phyloP scores from a whole-genome alignment of 169 alveolate species.

The Eimeria necatrix region DNA sequence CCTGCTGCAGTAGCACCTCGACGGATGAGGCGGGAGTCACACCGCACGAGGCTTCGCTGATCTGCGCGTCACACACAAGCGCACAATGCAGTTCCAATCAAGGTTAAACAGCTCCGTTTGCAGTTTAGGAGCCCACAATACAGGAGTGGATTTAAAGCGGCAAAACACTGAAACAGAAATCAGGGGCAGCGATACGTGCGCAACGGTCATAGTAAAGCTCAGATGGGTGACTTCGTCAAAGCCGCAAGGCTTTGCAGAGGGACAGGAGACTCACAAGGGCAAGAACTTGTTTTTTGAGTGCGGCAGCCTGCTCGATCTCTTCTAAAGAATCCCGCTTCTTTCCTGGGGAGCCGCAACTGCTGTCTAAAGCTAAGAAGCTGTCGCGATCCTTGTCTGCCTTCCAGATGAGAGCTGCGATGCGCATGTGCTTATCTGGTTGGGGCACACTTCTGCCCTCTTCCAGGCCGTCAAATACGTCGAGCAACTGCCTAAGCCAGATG shows the following conservation, averaged over 20 bases:
- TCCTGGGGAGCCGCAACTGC: background rate
- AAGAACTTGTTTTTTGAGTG: slow-evolving; percentile 37
- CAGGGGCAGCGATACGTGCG: too few species aligned
- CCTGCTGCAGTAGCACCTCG: slow-evolving; percentile 40
- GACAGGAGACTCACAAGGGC: background rate
- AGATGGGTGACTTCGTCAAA: background rate
- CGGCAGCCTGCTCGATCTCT: slow-evolving; percentile 45
- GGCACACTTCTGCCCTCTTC: slow-evolving; percentile 40
- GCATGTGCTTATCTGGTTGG: slow-evolving; percentile 13
- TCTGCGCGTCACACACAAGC: background rate
- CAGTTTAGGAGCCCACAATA: too few species aligned
- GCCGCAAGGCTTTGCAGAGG: background rate
- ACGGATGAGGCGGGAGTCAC: background rate
- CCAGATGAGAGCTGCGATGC: slow-evolving; percentile 66
- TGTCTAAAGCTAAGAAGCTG: background rate
- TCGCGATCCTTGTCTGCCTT: slow-evolving; percentile 56
- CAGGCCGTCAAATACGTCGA: slow-evolving; percentile 36
- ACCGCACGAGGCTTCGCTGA: background rate
- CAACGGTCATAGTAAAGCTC: background rate
- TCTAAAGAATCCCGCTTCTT: background rate
- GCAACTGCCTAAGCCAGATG: slow-evolving; percentile 66
- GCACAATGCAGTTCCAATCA: background rate
- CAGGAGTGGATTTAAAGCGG: too few species aligned
- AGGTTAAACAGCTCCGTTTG: too few species aligned
- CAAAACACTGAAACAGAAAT: background rate